Evolutionary conservation across 305 asterid species (phyloP).

Genomic region (Ilex paraguariensis): DNA sequence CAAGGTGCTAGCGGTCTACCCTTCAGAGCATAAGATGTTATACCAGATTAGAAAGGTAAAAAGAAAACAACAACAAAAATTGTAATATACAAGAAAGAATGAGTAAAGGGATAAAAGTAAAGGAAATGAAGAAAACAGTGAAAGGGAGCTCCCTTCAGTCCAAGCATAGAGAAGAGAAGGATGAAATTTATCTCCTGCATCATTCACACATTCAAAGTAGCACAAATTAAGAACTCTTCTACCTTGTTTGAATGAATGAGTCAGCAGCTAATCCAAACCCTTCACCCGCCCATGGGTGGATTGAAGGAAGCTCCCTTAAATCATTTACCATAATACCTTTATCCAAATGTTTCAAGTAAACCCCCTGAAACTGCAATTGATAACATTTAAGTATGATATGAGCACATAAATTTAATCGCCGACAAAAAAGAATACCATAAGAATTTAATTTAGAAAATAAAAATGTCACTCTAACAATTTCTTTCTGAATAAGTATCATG

Average conservation of each 20-base stretch:
- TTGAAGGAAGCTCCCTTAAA: slow-evolving; percentile 73
- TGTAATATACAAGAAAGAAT: neutral
- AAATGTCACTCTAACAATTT: no score
- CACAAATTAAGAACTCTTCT: slow-evolving; percentile 3
- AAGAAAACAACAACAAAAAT: neutral
- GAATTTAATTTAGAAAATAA: no score
- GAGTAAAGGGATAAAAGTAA: neutral
- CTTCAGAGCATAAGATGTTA: neutral
- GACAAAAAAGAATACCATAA: no score
- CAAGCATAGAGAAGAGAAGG: slow-evolving; percentile 61
- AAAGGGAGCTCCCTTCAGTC: slow-evolving; percentile 97
- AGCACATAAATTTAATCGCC: no score
- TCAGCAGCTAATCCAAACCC: slow-evolving; percentile 68
- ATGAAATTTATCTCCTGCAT: slow-evolving; percentile 65
- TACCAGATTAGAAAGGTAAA: neutral
- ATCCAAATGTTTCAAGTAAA: no score
- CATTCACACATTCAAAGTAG: slow-evolving; percentile 70
- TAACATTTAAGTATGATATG: no score
- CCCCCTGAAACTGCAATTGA: no score
- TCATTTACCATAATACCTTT: slow-evolving; percentile 6
- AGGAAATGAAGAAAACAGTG: slow-evolving; percentile 5
- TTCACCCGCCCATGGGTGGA: slow-evolving; percentile 54
- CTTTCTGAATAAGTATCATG: no score
- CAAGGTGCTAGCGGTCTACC: no score
- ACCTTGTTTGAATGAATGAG: slow-evolving; percentile 60